These are phyloP conservation scores for Gnaphalium uliginosum DNA, from an alignment of 129 eudicot species.

Conservation along the genomic window DNA sequence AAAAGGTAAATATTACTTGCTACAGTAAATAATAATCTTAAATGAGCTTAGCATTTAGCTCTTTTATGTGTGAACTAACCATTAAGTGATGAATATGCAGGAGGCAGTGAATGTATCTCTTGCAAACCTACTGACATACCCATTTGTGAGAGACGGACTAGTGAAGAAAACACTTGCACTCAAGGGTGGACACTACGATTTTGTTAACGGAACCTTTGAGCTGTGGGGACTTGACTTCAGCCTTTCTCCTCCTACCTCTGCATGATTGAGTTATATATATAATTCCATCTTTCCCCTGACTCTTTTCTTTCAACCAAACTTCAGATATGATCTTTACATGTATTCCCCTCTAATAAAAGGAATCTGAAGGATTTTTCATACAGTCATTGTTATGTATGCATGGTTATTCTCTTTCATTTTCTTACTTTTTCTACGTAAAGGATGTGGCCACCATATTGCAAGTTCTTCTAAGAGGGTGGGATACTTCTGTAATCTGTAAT, in stretches of 20 bases:
- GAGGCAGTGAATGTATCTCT: constrained; percentile 94
- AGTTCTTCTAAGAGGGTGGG: neutral
- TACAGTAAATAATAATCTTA: constrained; percentile 5
- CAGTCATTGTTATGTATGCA: constrained; percentile 12
- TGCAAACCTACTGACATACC: constrained; percentile 74
- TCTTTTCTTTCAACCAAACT: constrained; percentile 20
- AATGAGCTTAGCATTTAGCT: neutral
- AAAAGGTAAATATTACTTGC: constrained; percentile 50
- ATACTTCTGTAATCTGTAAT: neutral
- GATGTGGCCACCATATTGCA: constrained; percentile 65
- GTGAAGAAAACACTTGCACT: constrained; percentile 82
- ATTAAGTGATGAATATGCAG: constrained; percentile 40
- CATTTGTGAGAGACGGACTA: constrained; percentile 81
- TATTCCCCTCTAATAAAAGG: constrained; percentile 18
- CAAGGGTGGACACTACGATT: constrained; percentile 94
- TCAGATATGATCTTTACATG: constrained; percentile 24
- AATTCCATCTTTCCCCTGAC: neutral
- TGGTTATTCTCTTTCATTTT: constrained; percentile 19
- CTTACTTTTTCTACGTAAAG: constrained; percentile 45
- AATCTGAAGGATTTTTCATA: neutral
- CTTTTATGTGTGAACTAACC: constrained; percentile 2
- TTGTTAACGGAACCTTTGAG: constrained; percentile 85
- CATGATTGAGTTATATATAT: constrained; percentile 47
- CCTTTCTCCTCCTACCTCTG: constrained; percentile 69
- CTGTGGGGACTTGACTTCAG: constrained; percentile 90